phyloP scores from a whole-genome alignment of 768 basidiomycete species.

The Tricholoma matsutake region DNA sequence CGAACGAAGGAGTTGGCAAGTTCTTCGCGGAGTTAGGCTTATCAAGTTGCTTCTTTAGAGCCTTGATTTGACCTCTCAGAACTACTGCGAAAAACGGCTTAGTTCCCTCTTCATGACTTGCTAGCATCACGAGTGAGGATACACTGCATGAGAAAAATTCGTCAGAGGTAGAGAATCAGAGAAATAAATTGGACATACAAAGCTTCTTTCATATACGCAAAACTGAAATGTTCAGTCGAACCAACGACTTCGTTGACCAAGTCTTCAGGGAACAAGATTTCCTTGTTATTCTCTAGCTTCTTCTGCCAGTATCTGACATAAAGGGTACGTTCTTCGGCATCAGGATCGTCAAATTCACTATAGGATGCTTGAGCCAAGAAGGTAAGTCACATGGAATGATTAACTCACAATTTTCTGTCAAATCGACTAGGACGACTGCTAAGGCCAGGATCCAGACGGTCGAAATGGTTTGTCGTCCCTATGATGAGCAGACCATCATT shows the following conservation, averaged over 20 bases:
- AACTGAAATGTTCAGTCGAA: slow-evolving; percentile 67
- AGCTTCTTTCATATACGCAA: slow-evolving; percentile 86
- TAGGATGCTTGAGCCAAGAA: neutral
- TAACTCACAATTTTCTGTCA: slow-evolving; percentile 78
- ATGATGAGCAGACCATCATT: slow-evolving; percentile 81
- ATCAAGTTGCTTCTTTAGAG: slow-evolving; percentile 65
- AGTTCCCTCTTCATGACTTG: slow-evolving; percentile 45
- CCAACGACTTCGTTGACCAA: slow-evolving; percentile 59
- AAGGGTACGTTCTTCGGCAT: slow-evolving; percentile 54
- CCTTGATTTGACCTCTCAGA: slow-evolving; percentile 57
- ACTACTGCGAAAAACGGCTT: slow-evolving; percentile 48
- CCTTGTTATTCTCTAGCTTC: slow-evolving; percentile 62
- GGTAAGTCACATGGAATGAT: neutral
- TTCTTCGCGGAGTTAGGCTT: slow-evolving; percentile 26
- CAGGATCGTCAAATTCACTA: slow-evolving; percentile 74
- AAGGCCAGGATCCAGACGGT: slow-evolving; percentile 72
- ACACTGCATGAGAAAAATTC: slow-evolving; percentile 48
- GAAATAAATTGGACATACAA: slow-evolving; percentile 54
- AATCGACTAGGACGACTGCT: slow-evolving; percentile 80
- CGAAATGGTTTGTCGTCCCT: slow-evolving; percentile 82
- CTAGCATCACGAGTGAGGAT: slow-evolving; percentile 66
- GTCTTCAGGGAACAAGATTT: slow-evolving; percentile 63
- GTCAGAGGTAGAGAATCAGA: neutral
- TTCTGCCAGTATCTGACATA: slow-evolving; percentile 81
- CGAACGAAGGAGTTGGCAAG: neutral